Percentiles rank a stretch among this genome's conserved stretches.
Evolutionary conservation across 2,329 filamentous ascomycete genomes (phyloP).

Genomic region (Trematosphaeria pertusa): DNA sequence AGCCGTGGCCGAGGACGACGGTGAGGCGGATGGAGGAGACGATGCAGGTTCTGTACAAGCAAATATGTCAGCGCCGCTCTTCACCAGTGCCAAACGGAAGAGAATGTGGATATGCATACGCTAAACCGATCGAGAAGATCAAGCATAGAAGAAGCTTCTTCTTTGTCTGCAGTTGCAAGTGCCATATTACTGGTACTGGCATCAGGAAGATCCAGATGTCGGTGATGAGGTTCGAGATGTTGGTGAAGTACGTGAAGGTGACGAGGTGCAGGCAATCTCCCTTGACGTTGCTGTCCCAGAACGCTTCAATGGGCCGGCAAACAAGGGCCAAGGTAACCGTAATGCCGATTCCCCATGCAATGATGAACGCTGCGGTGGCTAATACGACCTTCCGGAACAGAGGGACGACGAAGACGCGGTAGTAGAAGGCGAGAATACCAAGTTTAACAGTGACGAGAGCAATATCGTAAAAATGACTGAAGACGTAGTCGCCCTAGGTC

Average conservation of each 20-base stretch:
- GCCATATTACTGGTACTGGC: conserved; percentile 44
- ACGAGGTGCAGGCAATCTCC: conserved; percentile 38
- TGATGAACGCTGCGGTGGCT: conserved; percentile 34
- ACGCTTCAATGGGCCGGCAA: conserved; percentile 38
- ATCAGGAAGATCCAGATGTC: conserved; percentile 45
- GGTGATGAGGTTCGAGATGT: conserved; percentile 42
- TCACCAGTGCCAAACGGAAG: background rate
- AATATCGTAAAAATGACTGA: conserved; percentile 45
- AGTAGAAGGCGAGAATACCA: conserved; percentile 43
- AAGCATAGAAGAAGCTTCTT: conserved; percentile 40
- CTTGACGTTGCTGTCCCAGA: conserved; percentile 36
- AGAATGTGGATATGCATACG: conserved; percentile 25
- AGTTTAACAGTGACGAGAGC: conserved; percentile 41
- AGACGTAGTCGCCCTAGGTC: conserved; percentile 38
- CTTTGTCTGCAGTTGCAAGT: conserved; percentile 40
- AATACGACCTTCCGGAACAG: conserved; percentile 38
- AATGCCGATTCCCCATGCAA: conserved; percentile 42
- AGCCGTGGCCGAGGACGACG: conserved; percentile 38
- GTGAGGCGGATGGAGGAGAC: conserved; percentile 40
- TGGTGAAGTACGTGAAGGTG: conserved; percentile 43
- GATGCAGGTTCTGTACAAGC: conserved; percentile 41
- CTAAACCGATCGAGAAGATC: conserved; percentile 43
- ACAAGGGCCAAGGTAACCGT: conserved; percentile 37
- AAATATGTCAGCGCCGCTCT: conserved; percentile 2
- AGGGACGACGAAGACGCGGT: conserved; percentile 39